These are phyloP conservation scores for Hanseniaspora nectarophila DNA, from an alignment of 805 yeast genomes.

Conservation along the genomic window DNA sequence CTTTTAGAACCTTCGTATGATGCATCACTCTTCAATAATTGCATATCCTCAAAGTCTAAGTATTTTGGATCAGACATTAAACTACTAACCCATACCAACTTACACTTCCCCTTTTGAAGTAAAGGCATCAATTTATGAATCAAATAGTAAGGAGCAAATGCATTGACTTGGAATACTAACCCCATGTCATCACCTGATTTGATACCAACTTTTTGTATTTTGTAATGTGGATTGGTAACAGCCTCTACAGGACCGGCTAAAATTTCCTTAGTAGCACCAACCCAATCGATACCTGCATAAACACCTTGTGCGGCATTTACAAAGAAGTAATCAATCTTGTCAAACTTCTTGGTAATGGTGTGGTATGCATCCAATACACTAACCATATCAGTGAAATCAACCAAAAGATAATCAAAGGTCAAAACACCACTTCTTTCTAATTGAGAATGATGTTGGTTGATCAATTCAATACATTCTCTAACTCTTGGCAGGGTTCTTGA, in stretches of 20 bases:
- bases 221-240: constrained; percentile 79
- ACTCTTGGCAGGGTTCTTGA: constrained; percentile 81
- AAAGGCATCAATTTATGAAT: constrained; percentile 52
- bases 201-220: constrained; percentile 69
- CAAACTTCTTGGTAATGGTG: constrained; percentile 54
- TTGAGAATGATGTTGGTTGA: constrained; percentile 37
- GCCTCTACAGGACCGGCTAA: constrained; percentile 58
- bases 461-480: constrained; percentile 53
- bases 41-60: constrained; percentile 63
- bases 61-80: constrained; percentile 67
- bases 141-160: constrained; percentile 88
- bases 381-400: constrained; percentile 87
- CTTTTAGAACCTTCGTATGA: constrained; percentile 91
- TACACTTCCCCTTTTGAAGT: constrained; percentile 46
- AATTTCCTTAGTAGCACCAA: constrained; percentile 60
- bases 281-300: constrained; percentile 78
- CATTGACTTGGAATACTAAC: constrained; percentile 83
- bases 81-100: constrained; percentile 75
- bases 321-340: constrained; percentile 62
- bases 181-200: constrained; percentile 72
- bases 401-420: constrained; percentile 75
- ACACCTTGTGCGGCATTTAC: constrained; percentile 86
- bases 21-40: constrained; percentile 47
- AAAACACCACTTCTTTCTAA: constrained; percentile 42
- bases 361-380: constrained; percentile 64